A percentile compares a stretch with the other conserved stretches of the same genome.
These are phyloP conservation scores for California macrophylla DNA, from an alignment of 441 rosid genomes.

Conservation along the genomic window DNA sequence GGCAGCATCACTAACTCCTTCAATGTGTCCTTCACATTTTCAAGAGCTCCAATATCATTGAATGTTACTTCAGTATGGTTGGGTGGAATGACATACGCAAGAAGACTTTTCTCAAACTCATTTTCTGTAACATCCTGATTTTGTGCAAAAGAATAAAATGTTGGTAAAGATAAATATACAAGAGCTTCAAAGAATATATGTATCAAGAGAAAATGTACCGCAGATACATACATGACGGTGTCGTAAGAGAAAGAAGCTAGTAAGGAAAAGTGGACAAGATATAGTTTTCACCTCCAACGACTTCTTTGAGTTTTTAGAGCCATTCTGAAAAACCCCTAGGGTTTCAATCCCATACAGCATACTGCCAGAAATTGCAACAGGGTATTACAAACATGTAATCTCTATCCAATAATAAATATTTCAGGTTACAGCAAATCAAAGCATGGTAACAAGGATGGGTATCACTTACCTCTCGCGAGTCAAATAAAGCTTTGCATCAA, in stretches of 20 bases:
- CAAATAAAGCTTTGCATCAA: constrained; percentile 59
- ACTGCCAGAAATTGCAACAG: constrained; percentile 33
- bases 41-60: constrained; percentile 93
- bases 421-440: neutral
- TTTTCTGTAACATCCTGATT: constrained; percentile 93
- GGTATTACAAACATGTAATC: neutral
- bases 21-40: constrained; percentile 93
- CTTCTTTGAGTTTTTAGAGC: constrained; percentile 76
- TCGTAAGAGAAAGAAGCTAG: neutral
- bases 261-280: neutral
- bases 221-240: neutral
- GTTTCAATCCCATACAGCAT: constrained; percentile 65
- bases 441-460: neutral
- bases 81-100: constrained; percentile 91
- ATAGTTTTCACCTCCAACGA: constrained; percentile 60
- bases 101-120: constrained; percentile 93
- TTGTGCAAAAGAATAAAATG: constrained; percentile 10
- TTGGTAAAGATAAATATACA: neutral
- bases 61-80: constrained; percentile 88
- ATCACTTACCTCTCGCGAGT: constrained; percentile 58
- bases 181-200: neutral
- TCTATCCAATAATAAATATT: neutral
- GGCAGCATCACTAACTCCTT: constrained; percentile 99
- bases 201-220: neutral
- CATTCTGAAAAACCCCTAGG: constrained; percentile 64